Evolutionary conservation across 805 yeast species (phyloP), one percentile per base, ranked within the genome.

Genomic region (Kazachstania kunashirensis): DNA sequence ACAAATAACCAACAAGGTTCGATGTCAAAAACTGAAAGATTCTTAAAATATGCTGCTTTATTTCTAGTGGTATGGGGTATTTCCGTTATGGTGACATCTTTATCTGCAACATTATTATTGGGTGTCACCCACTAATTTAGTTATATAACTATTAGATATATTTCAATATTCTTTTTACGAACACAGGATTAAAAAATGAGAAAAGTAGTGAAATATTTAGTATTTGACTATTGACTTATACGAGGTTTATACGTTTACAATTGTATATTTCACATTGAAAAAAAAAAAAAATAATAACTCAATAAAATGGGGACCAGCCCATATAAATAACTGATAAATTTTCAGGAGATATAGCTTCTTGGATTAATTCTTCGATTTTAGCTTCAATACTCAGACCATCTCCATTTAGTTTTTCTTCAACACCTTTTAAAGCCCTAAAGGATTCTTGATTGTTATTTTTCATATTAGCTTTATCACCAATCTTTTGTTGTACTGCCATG

Each of bases 261-360:
- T n/a, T n/a, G n/a, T n/a, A n/a, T n/a, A n/a, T n/a, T 29, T 28
- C 13, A 11, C 19, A 11, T 8, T 5, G 9, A 28, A 13, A 12
- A 23, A 21, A 23, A n/a, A 15, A 7, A 31, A 21, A 31, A 32
- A 21, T 4, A 13, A n/a, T 26, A 12, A 14, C 13, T 49, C 44
- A 81, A 45, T 71, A 75, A 49, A 80, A 83, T 15, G 92, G 86
- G 28, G 82, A 68, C 96, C 94, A 81, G 2, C 96, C 96, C 52
- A 75, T 68, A 53, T 76, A 92, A 5, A 92, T 74, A 18, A 79
- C 56, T 0, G 92, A 80, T 33, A 92, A 61, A 46, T 85, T 84
- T 5, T 66, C 60, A 5, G 68, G 65, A 50, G 75, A 79, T 0
- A 77, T 67, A 0, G 98, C 96, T 40, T 81, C 82, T 30, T 74